Evolutionary conservation across 2,329 filamentous ascomycete species (phyloP).

Genomic region (Epicoccum sorghinum): DNA sequence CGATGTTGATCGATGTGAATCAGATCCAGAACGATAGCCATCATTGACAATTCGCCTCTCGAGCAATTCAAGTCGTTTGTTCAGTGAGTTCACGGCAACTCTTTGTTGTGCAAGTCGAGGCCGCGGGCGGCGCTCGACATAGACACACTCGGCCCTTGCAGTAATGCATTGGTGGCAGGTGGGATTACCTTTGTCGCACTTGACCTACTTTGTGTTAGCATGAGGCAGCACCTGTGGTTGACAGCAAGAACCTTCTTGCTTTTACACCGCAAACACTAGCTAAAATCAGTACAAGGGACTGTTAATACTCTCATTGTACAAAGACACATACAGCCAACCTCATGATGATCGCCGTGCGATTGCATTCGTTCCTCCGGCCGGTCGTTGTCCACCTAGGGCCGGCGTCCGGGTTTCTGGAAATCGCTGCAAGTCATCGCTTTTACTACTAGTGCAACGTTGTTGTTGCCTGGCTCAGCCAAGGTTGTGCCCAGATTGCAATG

Average conservation of each 20-base stretch:
- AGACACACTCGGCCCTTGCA: constrained; percentile 33
- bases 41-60: constrained; percentile 29
- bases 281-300: not conserved
- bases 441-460: not conserved
- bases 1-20: constrained; percentile 7
- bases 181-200: constrained; percentile 35
- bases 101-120: constrained; percentile 32
- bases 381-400: not conserved
- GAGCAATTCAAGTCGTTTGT: constrained; percentile 30
- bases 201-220: constrained; percentile 24
- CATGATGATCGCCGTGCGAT: constrained; percentile 3
- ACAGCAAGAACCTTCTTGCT: constrained; percentile 15
- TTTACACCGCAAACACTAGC: constrained; percentile 21
- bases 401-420: not conserved
- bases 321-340: constrained; percentile 19
- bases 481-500: not conserved
- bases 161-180: constrained; percentile 35
- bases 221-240: not conserved
- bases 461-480: constrained; percentile 1
- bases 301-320: not conserved
- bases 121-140: constrained; percentile 36
- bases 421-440: not conserved
- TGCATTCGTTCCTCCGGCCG: not conserved
- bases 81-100: constrained; percentile 27
- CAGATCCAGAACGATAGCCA: not conserved